phyloP scores from a whole-genome alignment of 805 yeast species.

The Candida ulmi region DNA sequence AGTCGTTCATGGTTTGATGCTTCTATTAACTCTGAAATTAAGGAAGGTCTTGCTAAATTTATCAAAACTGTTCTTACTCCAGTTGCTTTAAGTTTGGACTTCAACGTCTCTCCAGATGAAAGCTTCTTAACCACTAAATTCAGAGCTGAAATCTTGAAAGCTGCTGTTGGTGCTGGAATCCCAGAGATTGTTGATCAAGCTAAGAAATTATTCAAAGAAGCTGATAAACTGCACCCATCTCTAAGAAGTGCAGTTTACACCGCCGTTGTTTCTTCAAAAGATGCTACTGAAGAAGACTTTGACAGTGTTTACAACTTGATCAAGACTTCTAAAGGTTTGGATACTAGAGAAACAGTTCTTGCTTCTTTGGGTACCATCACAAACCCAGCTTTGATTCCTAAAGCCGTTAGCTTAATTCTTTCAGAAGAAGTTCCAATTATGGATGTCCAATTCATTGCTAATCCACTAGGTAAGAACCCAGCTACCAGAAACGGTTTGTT shows the following conservation, averaged over 20 bases:
- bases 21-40: conserved; percentile 27
- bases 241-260: conserved; percentile 63
- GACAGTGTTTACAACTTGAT: conserved; percentile 55
- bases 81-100: conserved; percentile 54
- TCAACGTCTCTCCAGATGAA: conserved; percentile 47
- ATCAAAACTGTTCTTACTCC: conserved; percentile 46
- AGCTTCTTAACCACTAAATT: conserved; percentile 59
- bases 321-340: conserved; percentile 50
- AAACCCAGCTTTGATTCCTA: conserved; percentile 43
- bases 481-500: conserved; percentile 64
- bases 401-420: conserved; percentile 47
- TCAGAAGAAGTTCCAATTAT: conserved; percentile 58
- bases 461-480: conserved; percentile 55
- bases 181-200: conserved; percentile 40
- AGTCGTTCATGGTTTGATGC: conserved; percentile 51
- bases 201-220: conserved; percentile 40
- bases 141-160: conserved; percentile 53
- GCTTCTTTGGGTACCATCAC: conserved; percentile 59
- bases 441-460: conserved; percentile 72
- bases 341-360: conserved; percentile 64
- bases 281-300: conserved; percentile 59
- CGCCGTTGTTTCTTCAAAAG: conserved; percentile 56
- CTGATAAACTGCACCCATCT: conserved; percentile 61
- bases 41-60: conserved; percentile 43
- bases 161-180: conserved; percentile 51